These are phyloP conservation scores for Aeschynomene evenia DNA, from an alignment of 306 rosid genomes.

Conservation along the genomic window DNA sequence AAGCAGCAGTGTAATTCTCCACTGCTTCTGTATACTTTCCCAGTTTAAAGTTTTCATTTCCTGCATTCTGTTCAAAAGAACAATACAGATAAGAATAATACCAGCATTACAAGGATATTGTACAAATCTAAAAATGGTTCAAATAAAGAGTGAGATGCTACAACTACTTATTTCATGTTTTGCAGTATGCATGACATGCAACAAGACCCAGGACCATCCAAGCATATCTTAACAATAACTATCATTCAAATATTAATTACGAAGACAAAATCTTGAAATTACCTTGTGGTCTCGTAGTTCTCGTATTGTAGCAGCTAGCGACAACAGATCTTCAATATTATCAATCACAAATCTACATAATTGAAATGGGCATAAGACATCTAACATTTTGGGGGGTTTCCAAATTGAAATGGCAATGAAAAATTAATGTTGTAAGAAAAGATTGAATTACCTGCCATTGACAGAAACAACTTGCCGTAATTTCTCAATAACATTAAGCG, in stretches of 20 bases:
- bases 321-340: constrained; percentile 42
- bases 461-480: constrained; percentile 49
- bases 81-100: constrained; percentile 28
- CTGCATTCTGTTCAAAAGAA: constrained; percentile 62
- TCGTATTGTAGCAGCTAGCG: constrained; percentile 60
- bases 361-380: constrained; percentile 36
- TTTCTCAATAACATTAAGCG: constrained; percentile 68
- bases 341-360: constrained; percentile 46
- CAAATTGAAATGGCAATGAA: constrained; percentile 31
- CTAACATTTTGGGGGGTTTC: no score
- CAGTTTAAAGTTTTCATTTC: constrained; percentile 71
- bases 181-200: constrained; percentile 7
- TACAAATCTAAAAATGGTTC: constrained; percentile 24
- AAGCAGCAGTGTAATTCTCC: constrained; percentile 77
- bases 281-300: constrained; percentile 71
- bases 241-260: constrained; percentile 14
- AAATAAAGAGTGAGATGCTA: not conserved
- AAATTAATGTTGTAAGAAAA: constrained; percentile 24
- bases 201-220: constrained; percentile 14
- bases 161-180: not conserved
- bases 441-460: constrained; percentile 53
- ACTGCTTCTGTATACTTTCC: constrained; percentile 72
- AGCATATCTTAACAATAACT: not conserved
- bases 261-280: constrained; percentile 30
- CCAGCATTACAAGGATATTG: constrained; percentile 15